Evolutionary conservation across 306 rosid species (phyloP).

Genomic region (Styphnolobium japonicum): DNA sequence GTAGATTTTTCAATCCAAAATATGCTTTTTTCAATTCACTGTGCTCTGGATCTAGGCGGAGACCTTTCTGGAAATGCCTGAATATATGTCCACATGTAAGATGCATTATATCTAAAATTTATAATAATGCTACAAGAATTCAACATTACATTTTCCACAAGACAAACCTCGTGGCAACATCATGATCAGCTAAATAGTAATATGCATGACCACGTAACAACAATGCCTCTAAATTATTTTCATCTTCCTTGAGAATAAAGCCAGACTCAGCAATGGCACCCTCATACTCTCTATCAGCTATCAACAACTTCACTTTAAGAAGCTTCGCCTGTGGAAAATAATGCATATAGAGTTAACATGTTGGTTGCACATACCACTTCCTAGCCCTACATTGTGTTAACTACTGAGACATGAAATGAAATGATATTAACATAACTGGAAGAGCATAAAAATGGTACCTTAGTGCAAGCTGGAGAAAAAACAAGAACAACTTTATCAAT

Average conservation of each 20-base stretch:
- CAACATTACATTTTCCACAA: slow-evolving; percentile 15
- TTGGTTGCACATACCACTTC: not conserved
- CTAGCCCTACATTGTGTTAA: not conserved
- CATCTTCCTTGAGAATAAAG: slow-evolving; percentile 86
- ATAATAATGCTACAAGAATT: not conserved
- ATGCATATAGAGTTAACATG: slow-evolving; percentile 21
- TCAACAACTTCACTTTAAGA: slow-evolving; percentile 70
- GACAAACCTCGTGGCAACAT: slow-evolving; percentile 83
- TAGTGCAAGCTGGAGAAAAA: slow-evolving; percentile 87
- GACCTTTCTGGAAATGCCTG: slow-evolving; percentile 98
- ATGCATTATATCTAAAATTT: not conserved
- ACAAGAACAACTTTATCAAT: slow-evolving; percentile 90
- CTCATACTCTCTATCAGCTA: slow-evolving; percentile 79
- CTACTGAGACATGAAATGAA: slow-evolving; percentile 12
- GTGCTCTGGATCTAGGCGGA: slow-evolving; percentile 97
- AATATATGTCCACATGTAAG: slow-evolving; percentile 7
- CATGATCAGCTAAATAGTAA: slow-evolving; percentile 98
- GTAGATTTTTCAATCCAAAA: slow-evolving; percentile 90
- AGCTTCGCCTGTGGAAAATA: slow-evolving; percentile 72
- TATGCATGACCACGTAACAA: slow-evolving; percentile 91
- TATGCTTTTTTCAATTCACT: slow-evolving; percentile 88
- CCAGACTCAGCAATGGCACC: slow-evolving; percentile 77
- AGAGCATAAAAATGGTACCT: slow-evolving; percentile 43
- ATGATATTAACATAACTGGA: not conserved
- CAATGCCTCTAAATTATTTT: slow-evolving; percentile 78